Base-by-base conservation (phyloP, 2,329 filamentous ascomycete species). In the Cladophialophora bantiana region DNA sequence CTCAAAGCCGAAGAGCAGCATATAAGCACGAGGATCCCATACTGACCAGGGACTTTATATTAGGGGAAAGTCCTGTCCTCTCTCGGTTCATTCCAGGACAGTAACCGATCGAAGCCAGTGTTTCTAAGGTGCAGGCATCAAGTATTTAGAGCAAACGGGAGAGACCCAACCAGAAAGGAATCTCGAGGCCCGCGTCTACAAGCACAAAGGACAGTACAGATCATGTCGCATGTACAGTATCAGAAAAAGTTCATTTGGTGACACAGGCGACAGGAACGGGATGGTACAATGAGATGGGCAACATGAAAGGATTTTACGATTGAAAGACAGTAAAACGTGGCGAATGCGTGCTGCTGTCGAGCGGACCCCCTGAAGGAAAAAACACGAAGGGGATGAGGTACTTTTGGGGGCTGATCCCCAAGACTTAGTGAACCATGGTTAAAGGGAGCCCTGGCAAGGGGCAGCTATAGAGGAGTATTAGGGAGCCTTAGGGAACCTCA, bases 241-340 rank as follows among this genome's bases (percentile, higher is more conserved):
- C 26, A 50, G 9, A 26, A 3, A 50, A 15, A 20, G 26, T 26
- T 50, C 7, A 26, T 18, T 50, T 12, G 18, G 45, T 50, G 45
- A 50, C 45, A 50, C 45, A 50, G 10, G 45, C 10, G 45, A 50
- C 45, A 3, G 45, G 7, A 26, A 50, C 9, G 12, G 45, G 6
- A 18, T 50, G 10, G 45, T 13, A 50, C 45, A 20, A 50, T 7
- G 45, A 18, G 10, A 26, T 50, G 45, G 18, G 18, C 45, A 50
- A 50, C 18, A 50, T 50, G 45, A 26, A 20, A 50, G 26, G 45
- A 50, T 50, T 50, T 50, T 50, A 9, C 45, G 45, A 50, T 50
- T 26, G 45, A 50, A 50, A 50, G 18, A 50, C 45, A 12, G n/a
- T 12, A 50, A 50, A 50, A 50, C 45, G 45, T 50, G 45, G 45